Conservation (phyloP, 2,329 filamentous ascomycete genomes). For the Verticillium longisporum region DNA sequence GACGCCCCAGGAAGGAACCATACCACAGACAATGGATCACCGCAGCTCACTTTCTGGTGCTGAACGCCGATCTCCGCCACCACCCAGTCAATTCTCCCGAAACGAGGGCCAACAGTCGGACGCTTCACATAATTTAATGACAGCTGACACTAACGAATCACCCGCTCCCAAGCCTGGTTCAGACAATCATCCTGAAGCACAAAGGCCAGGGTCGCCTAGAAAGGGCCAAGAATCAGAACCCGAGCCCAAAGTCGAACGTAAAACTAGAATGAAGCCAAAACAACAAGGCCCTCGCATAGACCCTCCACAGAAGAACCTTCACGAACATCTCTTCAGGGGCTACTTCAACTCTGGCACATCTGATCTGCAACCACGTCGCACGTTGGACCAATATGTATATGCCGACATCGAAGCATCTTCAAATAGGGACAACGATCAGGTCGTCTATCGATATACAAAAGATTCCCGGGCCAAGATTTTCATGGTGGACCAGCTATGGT, state of each 20-base stretch:
- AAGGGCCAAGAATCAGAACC: neutral
- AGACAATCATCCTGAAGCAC: neutral
- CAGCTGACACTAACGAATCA: neutral
- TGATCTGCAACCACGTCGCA: slow-evolving; percentile 7
- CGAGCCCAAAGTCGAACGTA: neutral
- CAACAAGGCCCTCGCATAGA: neutral
- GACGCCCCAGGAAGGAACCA: no score
- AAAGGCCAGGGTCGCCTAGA: neutral
- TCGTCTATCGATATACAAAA: slow-evolving; percentile 9
- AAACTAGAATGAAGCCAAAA: neutral
- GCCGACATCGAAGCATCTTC: slow-evolving; percentile 1
- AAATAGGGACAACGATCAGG: slow-evolving; percentile 6
- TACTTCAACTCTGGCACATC: neutral
- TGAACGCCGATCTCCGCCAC: no score
- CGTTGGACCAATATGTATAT: slow-evolving; percentile 7
- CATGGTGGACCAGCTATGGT: slow-evolving; percentile 23
- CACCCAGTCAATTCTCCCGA: no score
- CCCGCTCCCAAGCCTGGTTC: neutral
- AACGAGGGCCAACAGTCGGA: no score
- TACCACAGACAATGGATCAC: no score
- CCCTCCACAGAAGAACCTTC: neutral
- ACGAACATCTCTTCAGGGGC: slow-evolving; percentile 1
- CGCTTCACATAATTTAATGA: no score
- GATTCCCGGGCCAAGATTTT: slow-evolving; percentile 3
- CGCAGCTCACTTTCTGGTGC: no score